Conservation (phyloP, 257 asterid species). For the Nicotiana tabacum region DNA sequence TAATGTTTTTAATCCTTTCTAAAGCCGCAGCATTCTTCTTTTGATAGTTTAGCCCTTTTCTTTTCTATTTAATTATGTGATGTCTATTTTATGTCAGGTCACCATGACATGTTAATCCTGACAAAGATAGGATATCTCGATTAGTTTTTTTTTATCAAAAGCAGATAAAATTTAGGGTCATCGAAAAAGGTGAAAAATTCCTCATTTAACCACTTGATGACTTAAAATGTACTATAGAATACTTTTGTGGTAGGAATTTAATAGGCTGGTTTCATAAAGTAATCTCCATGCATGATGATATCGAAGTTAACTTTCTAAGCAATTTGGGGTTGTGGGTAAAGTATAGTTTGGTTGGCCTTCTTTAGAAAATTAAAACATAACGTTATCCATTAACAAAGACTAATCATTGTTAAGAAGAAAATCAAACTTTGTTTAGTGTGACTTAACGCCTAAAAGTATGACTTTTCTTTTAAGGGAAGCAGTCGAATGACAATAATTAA, state of each 20-base stretch:
- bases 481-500: not conserved
- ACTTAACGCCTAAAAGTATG: not conserved
- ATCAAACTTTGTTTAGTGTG: slow-evolving; percentile 11
- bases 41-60: not conserved
- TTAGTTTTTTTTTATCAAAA: too few relatives aligned
- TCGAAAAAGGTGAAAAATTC: not conserved
- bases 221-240: not conserved
- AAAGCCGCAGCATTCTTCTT: not conserved
- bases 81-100: not conserved
- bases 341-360: slow-evolving; percentile 16
- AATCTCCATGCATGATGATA: slow-evolving; percentile 7
- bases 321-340: too few relatives aligned
- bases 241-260: too few relatives aligned
- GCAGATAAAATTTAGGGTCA: not conserved
- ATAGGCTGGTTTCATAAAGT: slow-evolving; percentile 8
- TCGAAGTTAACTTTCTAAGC: not conserved
- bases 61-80: not conserved
- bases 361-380: slow-evolving; percentile 4
- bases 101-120: not conserved
- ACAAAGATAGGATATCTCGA: too few relatives aligned
- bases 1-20: not conserved
- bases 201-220: not conserved
- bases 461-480: slow-evolving; percentile 48
- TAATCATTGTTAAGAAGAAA: slow-evolving; percentile 23
- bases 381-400: slow-evolving; percentile 20